Evolutionary conservation across 2,329 filamentous ascomycete species (phyloP).

Genomic region (Myriangium duriaei): DNA sequence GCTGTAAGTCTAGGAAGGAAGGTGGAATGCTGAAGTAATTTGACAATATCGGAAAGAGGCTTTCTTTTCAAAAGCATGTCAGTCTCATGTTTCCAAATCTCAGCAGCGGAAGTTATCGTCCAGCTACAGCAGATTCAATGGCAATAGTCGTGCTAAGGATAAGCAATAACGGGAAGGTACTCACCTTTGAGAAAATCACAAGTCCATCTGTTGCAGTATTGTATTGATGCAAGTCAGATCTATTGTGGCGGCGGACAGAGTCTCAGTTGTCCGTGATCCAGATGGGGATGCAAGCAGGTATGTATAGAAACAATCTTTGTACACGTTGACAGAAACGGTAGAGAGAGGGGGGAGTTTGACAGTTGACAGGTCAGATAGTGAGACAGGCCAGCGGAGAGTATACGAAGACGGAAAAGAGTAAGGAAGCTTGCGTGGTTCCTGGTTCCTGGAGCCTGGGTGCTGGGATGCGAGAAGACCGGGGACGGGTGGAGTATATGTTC

Average conservation of each 20-base stretch:
- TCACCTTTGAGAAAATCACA: not conserved
- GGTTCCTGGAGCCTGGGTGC: not conserved
- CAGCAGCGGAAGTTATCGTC: no score
- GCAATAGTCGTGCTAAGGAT: no score
- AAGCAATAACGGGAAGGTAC: no score
- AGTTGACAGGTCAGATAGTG: constrained; percentile 11
- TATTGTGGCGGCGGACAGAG: no score
- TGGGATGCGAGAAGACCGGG: no score
- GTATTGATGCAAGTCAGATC: constrained; percentile 1
- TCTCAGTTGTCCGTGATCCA: no score
- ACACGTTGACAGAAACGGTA: not conserved
- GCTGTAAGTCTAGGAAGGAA: no score
- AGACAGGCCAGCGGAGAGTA: constrained; percentile 7
- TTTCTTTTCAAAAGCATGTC: no score
- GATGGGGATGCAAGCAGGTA: not conserved
- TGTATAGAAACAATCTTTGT: not conserved
- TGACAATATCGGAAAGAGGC: no score
- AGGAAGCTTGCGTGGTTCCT: constrained; percentile 2
- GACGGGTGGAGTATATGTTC: not conserved
- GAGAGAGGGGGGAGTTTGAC: constrained; percentile 13
- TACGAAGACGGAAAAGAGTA: constrained; percentile 4
- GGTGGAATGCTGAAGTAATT: no score
- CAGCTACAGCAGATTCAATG: no score
- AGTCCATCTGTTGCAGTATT: not conserved
- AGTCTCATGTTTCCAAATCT: no score